A percentile compares a stretch with the other conserved stretches of the same genome.
Conservation (phyloP, 805 yeast species). For the Candida argentea region DNA sequence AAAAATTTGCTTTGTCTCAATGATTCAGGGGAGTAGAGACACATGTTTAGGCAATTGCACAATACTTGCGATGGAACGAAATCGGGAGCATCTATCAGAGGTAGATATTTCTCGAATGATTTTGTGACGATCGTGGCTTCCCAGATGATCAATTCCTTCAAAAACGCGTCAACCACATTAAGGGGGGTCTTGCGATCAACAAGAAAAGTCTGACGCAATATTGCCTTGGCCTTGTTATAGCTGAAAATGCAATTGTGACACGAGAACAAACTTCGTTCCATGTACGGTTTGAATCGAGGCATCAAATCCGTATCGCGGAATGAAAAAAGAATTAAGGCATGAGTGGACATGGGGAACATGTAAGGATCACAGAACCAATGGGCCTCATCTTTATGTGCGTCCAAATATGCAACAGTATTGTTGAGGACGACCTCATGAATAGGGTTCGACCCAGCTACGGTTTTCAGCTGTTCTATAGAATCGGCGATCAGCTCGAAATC, state of each 20-base stretch:
- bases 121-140: constrained; percentile 13
- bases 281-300: constrained; percentile 29
- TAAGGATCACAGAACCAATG: constrained; percentile 52
- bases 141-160: constrained; percentile 26
- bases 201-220: constrained; percentile 42
- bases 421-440: constrained; percentile 18
- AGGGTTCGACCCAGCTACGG: constrained; percentile 15
- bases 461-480: constrained; percentile 16
- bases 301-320: constrained; percentile 41
- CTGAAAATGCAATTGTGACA: constrained; percentile 47
- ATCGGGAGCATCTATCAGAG: constrained; percentile 1
- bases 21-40: constrained; percentile 5
- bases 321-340: constrained; percentile 51
- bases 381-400: constrained; percentile 8
- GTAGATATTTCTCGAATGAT: constrained; percentile 4
- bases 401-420: constrained; percentile 16
- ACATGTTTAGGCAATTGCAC: neutral
- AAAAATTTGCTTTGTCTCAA: constrained; percentile 2
- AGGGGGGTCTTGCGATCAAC: constrained; percentile 34
- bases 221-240: constrained; percentile 45
- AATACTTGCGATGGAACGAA: neutral
- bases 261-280: constrained; percentile 28
- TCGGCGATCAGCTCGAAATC: constrained; percentile 14
- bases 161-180: constrained; percentile 19
- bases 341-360: constrained; percentile 39